Evolutionary conservation across 2,329 filamentous ascomycete species (phyloP).

Genomic region (Blastomyces emzantsi): DNA sequence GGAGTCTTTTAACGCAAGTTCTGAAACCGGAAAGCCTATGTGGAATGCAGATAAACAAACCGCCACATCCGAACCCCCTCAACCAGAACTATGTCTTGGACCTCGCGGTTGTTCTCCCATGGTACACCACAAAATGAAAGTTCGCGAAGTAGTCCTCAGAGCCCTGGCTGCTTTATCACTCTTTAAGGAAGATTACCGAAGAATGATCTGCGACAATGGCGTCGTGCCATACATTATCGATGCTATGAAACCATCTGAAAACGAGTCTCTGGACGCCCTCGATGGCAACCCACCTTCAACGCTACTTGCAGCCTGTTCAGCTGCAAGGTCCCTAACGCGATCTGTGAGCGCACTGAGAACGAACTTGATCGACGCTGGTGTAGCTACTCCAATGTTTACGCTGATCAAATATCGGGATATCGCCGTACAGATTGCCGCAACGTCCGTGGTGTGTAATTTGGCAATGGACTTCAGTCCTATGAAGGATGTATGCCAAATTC

Average conservation of each 20-base stretch:
- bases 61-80: constrained; percentile 17
- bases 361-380: constrained; percentile 73
- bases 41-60: constrained; percentile 42
- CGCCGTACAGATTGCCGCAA: constrained; percentile 78
- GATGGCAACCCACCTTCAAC: constrained; percentile 74
- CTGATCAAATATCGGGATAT: constrained; percentile 66
- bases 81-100: constrained; percentile 46
- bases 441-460: constrained; percentile 74
- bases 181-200: constrained; percentile 75
- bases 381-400: constrained; percentile 65
- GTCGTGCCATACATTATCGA: constrained; percentile 73
- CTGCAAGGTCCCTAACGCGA: constrained; percentile 69
- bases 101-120: constrained; percentile 52
- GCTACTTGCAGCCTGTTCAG: constrained; percentile 75
- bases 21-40: constrained; percentile 42
- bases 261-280: constrained; percentile 22
- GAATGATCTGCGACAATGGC: constrained; percentile 72
- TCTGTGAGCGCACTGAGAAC: constrained; percentile 80
- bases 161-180: constrained; percentile 74
- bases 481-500: constrained; percentile 57
- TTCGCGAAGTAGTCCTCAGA: constrained; percentile 66
- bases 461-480: constrained; percentile 85
- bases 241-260: constrained; percentile 56
- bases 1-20: constrained; percentile 53
- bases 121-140: constrained; percentile 60